A percentile compares a stretch with the other conserved stretches of the same genome.
Conservation (phyloP, 2,329 filamentous ascomycete species). For the Thermomyces lanuginosus region DNA sequence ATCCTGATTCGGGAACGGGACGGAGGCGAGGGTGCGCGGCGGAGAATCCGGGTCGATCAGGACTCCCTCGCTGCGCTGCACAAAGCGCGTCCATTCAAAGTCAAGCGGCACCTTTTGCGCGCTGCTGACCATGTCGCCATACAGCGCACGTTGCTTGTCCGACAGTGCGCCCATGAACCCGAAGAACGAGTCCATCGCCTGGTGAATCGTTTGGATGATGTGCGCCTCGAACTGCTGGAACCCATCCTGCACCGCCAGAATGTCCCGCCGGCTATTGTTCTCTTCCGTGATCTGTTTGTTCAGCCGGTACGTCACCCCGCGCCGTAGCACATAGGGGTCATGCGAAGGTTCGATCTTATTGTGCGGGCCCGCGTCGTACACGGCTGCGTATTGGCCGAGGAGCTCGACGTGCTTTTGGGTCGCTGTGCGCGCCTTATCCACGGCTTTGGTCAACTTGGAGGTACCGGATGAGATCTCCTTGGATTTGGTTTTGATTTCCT, state of each 20-base stretch:
- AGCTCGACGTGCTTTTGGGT: conserved; percentile 96
- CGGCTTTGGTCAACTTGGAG: conserved; percentile 70
- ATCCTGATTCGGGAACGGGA: conserved; percentile 77
- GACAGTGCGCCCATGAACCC: conserved; percentile 64
- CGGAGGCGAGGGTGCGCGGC: conserved; percentile 54
- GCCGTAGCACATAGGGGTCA: conserved; percentile 76
- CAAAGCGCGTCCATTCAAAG: conserved; percentile 85
- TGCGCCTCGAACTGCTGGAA: conserved; percentile 80
- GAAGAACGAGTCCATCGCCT: conserved; percentile 67
- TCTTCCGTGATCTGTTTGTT: conserved; percentile 86
- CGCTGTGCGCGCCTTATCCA: conserved; percentile 68
- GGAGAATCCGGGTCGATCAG: conserved; percentile 65
- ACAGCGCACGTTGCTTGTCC: conserved; percentile 65
- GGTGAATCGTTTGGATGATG: conserved; percentile 65
- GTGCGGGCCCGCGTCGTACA: conserved; percentile 54
- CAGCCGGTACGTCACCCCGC: conserved; percentile 66
- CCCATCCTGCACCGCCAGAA: conserved; percentile 79
- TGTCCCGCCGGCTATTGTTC: conserved; percentile 87
- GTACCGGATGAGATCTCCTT: conserved; percentile 77
- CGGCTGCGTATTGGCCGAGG: conserved; percentile 68
- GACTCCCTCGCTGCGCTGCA: conserved; percentile 49
- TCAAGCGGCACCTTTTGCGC: conserved; percentile 64
- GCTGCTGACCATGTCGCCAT: conserved; percentile 64
- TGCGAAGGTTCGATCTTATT: conserved; percentile 54
- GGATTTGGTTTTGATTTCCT: conserved; percentile 90